Evolutionary conservation across 2,329 filamentous ascomycete species (phyloP), one percentile per base, ranked within the genome.

Genomic region (Arthrobotrys iridis): DNA sequence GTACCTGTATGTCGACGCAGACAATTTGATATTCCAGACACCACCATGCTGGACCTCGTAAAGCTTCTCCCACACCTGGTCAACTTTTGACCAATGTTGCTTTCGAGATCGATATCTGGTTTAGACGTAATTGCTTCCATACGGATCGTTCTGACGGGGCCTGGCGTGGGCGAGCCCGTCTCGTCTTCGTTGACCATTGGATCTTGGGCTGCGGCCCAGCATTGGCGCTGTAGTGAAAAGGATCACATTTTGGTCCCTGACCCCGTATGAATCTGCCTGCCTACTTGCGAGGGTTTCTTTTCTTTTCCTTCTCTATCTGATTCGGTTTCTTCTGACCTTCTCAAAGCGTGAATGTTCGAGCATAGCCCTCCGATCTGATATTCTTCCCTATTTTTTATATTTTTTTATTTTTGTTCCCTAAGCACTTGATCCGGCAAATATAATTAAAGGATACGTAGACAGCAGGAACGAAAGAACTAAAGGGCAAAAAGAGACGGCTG

Each of bases 61-160:
- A 71, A 64, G 66, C 26, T 71, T 63, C 66, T 71, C 58, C 66
- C 66, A 71, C 66, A 71, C 66, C 66, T 24, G 22, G 57, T 45
- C 30, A 24, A 40, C 30, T 10, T n/a, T n/a, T 70, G 55, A 70
- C 55, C 55, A 60, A 70, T 60, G 52, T 24, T 30, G 22, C 46
- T 24, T 52, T 41, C 20, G 46, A 66, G 45, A 55, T 65, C 60
- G 40, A 37, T 26, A 46, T 30, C n/a, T 18, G 13, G 40, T 55
- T 33, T 13, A 8, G 24, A 20, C 18, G n/a, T 40, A 20, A 28
- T 52, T 8, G 35, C 22, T 52, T 41, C 30, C 26, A 35, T 22
- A 50, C 41, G 67, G 67, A 65, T 72, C 30, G 68, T 59, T 52
- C 43, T 22, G 70, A 48, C 45, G 70, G 70, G 66, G 62, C 70